A percentile compares a stretch with the other conserved stretches of the same genome.
phyloP scores from a whole-genome alignment of 1,284 basidiomycete species.

The Ceratobasidium sp. region DNA sequence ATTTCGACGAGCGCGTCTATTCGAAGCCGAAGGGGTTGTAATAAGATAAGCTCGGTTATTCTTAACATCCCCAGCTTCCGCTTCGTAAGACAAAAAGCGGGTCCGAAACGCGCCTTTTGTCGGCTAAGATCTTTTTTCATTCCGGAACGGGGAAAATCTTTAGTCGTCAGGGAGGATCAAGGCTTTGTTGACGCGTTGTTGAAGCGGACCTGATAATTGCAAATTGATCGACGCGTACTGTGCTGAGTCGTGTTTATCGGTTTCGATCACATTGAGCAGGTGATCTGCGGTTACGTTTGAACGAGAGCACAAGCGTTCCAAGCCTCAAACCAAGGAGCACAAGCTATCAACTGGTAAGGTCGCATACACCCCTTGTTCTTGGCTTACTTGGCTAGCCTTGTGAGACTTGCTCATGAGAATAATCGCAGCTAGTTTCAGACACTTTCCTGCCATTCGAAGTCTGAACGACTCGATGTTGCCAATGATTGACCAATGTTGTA shows the following conservation, averaged over 20 bases:
- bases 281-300: background rate
- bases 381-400: constrained; percentile 10
- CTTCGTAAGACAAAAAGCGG: constrained; percentile 1
- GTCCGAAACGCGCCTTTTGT: background rate
- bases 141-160: background rate
- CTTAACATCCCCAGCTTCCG: background rate
- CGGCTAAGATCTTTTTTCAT: constrained; percentile 9
- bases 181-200: constrained; percentile 1
- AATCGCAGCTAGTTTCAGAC: too few species aligned
- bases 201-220: background rate
- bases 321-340: background rate
- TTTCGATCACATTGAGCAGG: background rate
- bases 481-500: too few species aligned
- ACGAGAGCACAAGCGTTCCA: background rate
- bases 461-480: too few species aligned
- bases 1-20: background rate
- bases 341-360: background rate
- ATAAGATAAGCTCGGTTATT: background rate
- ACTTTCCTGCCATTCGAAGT: too few species aligned
- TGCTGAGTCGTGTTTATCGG: constrained; percentile 17
- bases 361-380: constrained; percentile 25
- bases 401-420: too few species aligned
- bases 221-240: constrained; percentile 18
- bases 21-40: background rate
- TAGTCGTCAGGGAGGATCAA: background rate